phyloP scores from a whole-genome alignment of 805 yeast species.

The Candida maesae region DNA sequence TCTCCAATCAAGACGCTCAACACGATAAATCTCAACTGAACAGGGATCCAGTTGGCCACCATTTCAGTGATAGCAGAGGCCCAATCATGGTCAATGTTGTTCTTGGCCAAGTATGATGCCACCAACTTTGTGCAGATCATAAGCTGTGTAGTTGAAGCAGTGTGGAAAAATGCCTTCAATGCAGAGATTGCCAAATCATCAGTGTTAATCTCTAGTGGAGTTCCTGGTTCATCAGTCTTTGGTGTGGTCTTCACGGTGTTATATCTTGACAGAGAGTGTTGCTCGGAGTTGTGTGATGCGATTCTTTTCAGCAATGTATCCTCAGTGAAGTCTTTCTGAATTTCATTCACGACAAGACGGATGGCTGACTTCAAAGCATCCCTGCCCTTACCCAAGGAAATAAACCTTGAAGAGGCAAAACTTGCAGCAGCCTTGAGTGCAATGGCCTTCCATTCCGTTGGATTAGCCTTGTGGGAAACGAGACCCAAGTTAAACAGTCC shows the following conservation, averaged over 20 bases:
- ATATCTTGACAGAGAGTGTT: constrained; percentile 22
- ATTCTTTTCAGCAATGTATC: constrained; percentile 21
- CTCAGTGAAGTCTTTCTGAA: constrained; percentile 21
- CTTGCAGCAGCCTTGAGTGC: constrained; percentile 43
- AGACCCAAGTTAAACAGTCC: constrained; percentile 21
- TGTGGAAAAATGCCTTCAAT: constrained; percentile 58
- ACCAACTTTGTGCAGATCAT: constrained; percentile 52
- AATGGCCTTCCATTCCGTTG: constrained; percentile 34
- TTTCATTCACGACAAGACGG: constrained; percentile 19
- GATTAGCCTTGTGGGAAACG: constrained; percentile 27
- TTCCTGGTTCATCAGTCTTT: constrained; percentile 6
- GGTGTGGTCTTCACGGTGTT: constrained; percentile 16
- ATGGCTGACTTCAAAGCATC: constrained; percentile 18
- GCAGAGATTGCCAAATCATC: constrained; percentile 36
- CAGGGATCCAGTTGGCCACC: constrained; percentile 76
- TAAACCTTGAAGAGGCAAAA: constrained; percentile 30
- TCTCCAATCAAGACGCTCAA: constrained; percentile 44
- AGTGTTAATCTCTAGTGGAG: constrained; percentile 20
- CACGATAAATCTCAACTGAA: constrained; percentile 66
- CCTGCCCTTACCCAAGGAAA: constrained; percentile 14
- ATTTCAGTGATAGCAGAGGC: constrained; percentile 53
- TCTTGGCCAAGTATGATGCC: constrained; percentile 39
- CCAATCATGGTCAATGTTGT: constrained; percentile 42
- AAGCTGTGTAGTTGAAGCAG: constrained; percentile 59
- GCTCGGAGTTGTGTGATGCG: constrained; percentile 22